Evolutionary conservation across 2,329 filamentous ascomycete species (phyloP).

Genomic region (Epichloe gansuensis): DNA sequence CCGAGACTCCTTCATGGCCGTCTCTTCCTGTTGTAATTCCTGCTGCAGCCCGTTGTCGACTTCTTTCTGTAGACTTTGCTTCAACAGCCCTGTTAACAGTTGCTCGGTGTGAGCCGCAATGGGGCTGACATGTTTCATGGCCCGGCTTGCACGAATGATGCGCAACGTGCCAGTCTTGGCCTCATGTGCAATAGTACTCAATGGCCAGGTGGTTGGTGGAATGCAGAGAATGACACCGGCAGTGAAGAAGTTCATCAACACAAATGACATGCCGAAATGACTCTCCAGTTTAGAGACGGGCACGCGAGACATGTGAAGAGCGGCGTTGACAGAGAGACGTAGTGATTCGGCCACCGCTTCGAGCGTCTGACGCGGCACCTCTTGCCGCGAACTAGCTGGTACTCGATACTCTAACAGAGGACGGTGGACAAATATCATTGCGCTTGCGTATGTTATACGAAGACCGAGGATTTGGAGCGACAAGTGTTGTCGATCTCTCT

Average conservation of each 20-base stretch:
- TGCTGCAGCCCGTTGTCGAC: conserved; percentile 3
- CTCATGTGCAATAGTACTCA: conserved; percentile 15
- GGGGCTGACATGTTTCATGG: conserved; percentile 5
- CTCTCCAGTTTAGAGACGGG: conserved; percentile 15
- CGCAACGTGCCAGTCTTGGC: conserved; percentile 18
- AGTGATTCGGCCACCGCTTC: conserved; percentile 15
- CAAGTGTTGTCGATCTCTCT: background rate
- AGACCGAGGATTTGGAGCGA: conserved; percentile 1
- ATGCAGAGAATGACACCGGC: conserved; percentile 18
- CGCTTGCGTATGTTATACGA: background rate
- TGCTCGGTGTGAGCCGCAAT: conserved; percentile 3
- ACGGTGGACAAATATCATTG: conserved; percentile 4
- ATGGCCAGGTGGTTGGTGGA: conserved; percentile 16
- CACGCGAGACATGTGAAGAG: conserved; percentile 17
- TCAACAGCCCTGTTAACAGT: conserved; percentile 1
- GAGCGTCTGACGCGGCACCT: conserved; percentile 5
- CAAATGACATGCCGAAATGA: conserved; percentile 12
- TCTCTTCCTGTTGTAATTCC: background rate
- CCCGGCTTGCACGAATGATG: conserved; percentile 16
- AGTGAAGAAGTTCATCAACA: conserved; percentile 11
- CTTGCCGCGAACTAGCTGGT: conserved; percentile 1
- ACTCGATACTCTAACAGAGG: conserved; percentile 3
- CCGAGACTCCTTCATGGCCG: background rate
- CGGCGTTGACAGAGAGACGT: conserved; percentile 14
- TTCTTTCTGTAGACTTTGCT: conserved; percentile 2